Evolutionary conservation across 768 basidiomycete species (phyloP).

Genomic region (Ramaria rubella): DNA sequence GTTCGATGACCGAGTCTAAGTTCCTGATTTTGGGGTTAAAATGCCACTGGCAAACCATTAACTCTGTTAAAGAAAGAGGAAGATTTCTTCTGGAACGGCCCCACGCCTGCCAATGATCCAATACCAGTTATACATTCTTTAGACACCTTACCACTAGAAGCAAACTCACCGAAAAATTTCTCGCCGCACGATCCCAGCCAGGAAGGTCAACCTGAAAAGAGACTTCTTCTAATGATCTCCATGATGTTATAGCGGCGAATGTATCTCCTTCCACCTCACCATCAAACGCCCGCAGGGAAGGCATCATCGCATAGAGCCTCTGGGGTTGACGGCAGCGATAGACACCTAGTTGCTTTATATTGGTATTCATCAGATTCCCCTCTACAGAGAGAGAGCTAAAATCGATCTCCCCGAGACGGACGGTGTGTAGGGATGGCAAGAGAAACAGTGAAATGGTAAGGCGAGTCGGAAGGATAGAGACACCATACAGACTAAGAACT

Average conservation of each 20-base stretch:
- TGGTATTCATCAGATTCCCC: neutral
- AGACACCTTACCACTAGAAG: no score
- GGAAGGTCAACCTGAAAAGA: slow-evolving; percentile 2
- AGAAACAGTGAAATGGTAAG: neutral
- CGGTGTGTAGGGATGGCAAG: neutral
- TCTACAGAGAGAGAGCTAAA: neutral
- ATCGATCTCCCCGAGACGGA: neutral
- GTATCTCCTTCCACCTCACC: slow-evolving; percentile 2
- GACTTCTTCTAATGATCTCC: neutral
- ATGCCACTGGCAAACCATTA: slow-evolving; percentile 7
- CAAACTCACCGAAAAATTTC: neutral
- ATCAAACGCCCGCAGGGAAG: slow-evolving; percentile 3
- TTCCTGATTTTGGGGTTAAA: slow-evolving; percentile 7
- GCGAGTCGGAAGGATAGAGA: neutral
- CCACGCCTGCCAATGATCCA: neutral
- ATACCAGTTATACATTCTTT: neutral
- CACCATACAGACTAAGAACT: neutral
- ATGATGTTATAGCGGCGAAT: neutral
- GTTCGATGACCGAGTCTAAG: neutral
- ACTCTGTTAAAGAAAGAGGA: neutral
- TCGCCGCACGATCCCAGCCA: neutral
- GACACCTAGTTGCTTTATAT: slow-evolving; percentile 1
- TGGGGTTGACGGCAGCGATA: neutral
- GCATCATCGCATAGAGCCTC: neutral
- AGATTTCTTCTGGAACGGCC: neutral